Percentiles rank a stretch among this genome's conserved stretches.
Evolutionary conservation across 129 eudicot genomes (phyloP).

Genomic region (Helianthus tuberosus): DNA sequence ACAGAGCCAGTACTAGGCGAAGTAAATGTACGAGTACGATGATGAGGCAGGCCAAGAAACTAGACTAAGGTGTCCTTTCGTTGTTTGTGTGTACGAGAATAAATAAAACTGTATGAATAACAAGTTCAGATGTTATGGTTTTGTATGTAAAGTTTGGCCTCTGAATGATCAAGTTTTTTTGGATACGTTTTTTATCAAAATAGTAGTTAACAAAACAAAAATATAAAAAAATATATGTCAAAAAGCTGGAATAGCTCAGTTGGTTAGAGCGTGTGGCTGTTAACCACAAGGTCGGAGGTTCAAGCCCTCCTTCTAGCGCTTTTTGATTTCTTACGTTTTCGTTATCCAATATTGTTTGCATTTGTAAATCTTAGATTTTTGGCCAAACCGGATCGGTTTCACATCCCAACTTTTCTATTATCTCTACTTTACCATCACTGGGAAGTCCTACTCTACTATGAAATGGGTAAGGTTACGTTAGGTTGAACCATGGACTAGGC

Average conservation of each 20-base stretch:
- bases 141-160: slow-evolving; percentile 32
- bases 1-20: slow-evolving; percentile 3
- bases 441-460: too few relatives aligned
- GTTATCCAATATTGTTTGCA: too few relatives aligned
- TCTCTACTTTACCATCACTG: too few relatives aligned
- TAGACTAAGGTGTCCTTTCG: background rate
- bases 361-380: too few relatives aligned
- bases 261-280: slow-evolving; percentile 99
- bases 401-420: too few relatives aligned
- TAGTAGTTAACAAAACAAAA: too few relatives aligned
- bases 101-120: slow-evolving; percentile 27
- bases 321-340: background rate
- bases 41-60: slow-evolving; percentile 7
- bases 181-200: too few relatives aligned
- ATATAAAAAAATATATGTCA: too few relatives aligned
- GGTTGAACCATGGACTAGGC: too few relatives aligned
- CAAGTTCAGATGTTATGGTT: slow-evolving; percentile 24
- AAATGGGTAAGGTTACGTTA: too few relatives aligned
- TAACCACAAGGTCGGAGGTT: slow-evolving; percentile 99
- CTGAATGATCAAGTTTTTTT: background rate
- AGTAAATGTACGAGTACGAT: background rate
- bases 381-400: too few relatives aligned
- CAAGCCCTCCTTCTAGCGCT: slow-evolving; percentile 95
- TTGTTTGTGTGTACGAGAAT: slow-evolving; percentile 20
- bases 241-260: slow-evolving; percentile 93